These are phyloP conservation scores for Boletus subluridellus DNA, from an alignment of 1,284 basidiomycete species.

Conservation along the genomic window DNA sequence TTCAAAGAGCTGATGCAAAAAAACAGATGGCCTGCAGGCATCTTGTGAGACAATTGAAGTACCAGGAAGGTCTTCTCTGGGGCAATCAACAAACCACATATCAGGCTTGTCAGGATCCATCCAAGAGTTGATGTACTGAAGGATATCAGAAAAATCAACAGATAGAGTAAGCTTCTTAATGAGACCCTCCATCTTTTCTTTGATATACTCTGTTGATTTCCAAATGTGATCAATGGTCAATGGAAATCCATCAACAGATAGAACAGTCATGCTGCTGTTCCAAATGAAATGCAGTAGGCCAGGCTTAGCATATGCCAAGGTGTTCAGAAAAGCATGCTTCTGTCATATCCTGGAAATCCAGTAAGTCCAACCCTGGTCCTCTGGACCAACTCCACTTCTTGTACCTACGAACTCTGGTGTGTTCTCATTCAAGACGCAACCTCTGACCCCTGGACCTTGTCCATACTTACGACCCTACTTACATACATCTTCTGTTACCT, in stretches of 20 bases:
- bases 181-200: background rate
- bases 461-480: too few relatives aligned
- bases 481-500: too few relatives aligned
- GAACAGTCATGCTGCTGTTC: background rate
- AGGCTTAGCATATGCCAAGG: background rate
- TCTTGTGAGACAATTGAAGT: background rate
- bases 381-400: too few relatives aligned
- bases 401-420: too few relatives aligned
- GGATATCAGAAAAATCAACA: background rate
- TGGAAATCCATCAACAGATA: background rate
- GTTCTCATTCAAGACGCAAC: too few relatives aligned
- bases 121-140: constrained; percentile 1
- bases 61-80: background rate
- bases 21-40: background rate
- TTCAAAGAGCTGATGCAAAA: background rate
- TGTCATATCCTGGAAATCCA: background rate
- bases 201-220: background rate
- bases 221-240: background rate
- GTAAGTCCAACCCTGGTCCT: too few relatives aligned
- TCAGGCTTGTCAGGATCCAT: background rate
- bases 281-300: constrained; percentile 8
- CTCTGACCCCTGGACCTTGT: too few relatives aligned
- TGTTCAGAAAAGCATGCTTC: background rate
- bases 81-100: constrained; percentile 3
- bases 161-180: background rate